Percentiles rank a stretch among this genome's conserved stretches.
phyloP scores from a whole-genome alignment of 2,329 filamentous ascomycete genomes.

The Chalaropsis thielavioides region DNA sequence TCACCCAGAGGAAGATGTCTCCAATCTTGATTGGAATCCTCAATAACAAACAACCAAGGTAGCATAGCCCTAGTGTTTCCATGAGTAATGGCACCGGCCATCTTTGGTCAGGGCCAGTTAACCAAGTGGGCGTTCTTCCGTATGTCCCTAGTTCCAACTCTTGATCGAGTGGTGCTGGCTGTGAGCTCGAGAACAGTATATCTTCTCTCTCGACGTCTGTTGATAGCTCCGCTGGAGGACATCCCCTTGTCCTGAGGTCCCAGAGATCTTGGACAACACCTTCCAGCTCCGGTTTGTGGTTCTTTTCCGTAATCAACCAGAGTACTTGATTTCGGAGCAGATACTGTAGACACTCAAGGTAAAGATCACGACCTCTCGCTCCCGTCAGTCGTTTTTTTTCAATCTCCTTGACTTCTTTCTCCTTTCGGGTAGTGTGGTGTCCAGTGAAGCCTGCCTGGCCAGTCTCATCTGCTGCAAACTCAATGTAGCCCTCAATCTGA shows the following conservation, averaged over 20 bases:
- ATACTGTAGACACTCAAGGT: constrained; percentile 70
- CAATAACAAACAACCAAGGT: constrained; percentile 61
- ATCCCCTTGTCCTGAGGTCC: constrained; percentile 48
- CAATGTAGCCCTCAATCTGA: constrained; percentile 54
- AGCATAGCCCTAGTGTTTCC: constrained; percentile 66
- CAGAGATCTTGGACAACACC: constrained; percentile 71
- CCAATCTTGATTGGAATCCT: constrained; percentile 61
- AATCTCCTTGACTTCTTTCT: constrained; percentile 39
- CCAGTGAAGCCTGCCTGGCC: constrained; percentile 43
- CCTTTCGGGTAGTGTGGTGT: constrained; percentile 25
- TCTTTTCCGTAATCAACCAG: constrained; percentile 54
- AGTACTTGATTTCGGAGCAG: constrained; percentile 68
- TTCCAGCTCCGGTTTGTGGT: constrained; percentile 60
- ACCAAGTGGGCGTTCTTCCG: constrained; percentile 31
- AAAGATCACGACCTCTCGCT: constrained; percentile 57
- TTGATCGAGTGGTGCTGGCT: constrained; percentile 21
- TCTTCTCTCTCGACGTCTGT: constrained; percentile 7
- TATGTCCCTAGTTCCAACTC: constrained; percentile 19
- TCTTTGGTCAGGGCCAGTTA: constrained; percentile 30
- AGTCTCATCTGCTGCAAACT: constrained; percentile 51
- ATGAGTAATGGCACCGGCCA: constrained; percentile 51
- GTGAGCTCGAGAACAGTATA: constrained; percentile 25
- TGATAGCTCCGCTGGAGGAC: constrained; percentile 21
- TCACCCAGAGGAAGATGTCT: constrained; percentile 56
- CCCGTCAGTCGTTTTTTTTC: constrained; percentile 47